These are phyloP conservation scores for Dipteronia sinensis DNA, from an alignment of 345 rosid species.

Conservation along the genomic window DNA sequence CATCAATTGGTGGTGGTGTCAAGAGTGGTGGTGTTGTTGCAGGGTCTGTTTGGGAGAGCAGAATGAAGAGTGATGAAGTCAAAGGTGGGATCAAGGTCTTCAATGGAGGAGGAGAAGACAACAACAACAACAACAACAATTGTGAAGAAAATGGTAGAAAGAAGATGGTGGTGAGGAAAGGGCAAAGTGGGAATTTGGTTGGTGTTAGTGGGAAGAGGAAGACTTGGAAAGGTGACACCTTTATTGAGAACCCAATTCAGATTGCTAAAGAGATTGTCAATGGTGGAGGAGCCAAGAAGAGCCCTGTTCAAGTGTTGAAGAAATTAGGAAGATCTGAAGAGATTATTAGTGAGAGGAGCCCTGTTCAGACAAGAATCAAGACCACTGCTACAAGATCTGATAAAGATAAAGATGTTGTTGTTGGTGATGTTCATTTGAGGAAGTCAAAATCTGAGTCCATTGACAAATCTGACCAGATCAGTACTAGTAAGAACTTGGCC, in stretches of 20 bases:
- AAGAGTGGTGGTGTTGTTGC: slow-evolving; percentile 37
- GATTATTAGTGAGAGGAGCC: slow-evolving; percentile 30
- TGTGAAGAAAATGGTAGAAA: slow-evolving; percentile 9
- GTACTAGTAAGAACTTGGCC: not conserved
- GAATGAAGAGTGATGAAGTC: slow-evolving; percentile 69
- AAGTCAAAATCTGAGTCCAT: slow-evolving; percentile 42
- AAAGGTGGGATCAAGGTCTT: slow-evolving; percentile 65
- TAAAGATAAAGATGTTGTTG: slow-evolving; percentile 29
- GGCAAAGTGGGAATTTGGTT: slow-evolving; percentile 25
- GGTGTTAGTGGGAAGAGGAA: slow-evolving; percentile 55
- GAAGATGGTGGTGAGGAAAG: slow-evolving; percentile 27
- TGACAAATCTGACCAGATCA: not conserved
- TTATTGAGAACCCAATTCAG: slow-evolving; percentile 43
- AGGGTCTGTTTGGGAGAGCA: slow-evolving; percentile 85
- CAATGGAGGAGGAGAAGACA: slow-evolving; percentile 36
- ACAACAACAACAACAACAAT: not conserved
- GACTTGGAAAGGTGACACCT: slow-evolving; percentile 61
- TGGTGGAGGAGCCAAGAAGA: slow-evolving; percentile 40
- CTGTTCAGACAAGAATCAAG: slow-evolving; percentile 44
- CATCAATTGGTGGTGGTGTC: slow-evolving; percentile 22
- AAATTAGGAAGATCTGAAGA: slow-evolving; percentile 36
- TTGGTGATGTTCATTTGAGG: slow-evolving; percentile 32
- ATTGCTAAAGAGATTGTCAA: slow-evolving; percentile 25
- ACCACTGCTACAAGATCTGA: slow-evolving; percentile 39
- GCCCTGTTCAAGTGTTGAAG: slow-evolving; percentile 26